Conservation (phyloP, 2,329 filamentous ascomycete species). For the Monosporascus sp. region DNA sequence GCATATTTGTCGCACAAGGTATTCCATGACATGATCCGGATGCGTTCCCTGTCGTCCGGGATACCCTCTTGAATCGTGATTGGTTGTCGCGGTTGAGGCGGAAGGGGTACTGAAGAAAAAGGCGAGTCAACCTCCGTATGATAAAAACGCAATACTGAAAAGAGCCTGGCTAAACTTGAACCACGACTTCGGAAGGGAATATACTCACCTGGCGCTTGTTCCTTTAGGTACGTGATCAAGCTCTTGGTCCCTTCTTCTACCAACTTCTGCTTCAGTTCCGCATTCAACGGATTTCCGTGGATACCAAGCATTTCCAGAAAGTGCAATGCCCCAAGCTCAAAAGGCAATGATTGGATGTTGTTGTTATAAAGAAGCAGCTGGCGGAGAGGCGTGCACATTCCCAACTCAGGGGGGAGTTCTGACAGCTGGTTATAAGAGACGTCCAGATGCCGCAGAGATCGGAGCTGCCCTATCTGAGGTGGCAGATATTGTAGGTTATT, state of each 20-base stretch:
- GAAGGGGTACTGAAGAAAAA: slow-evolving; percentile 59
- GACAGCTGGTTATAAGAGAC: slow-evolving; percentile 82
- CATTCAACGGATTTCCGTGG: slow-evolving; percentile 81
- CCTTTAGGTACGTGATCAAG: slow-evolving; percentile 75
- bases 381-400: slow-evolving; percentile 92
- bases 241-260: slow-evolving; percentile 83
- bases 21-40: slow-evolving; percentile 91
- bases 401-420: slow-evolving; percentile 81
- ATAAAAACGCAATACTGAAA: background rate
- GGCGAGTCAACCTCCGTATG: slow-evolving; percentile 15
- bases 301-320: slow-evolving; percentile 85
- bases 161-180: background rate
- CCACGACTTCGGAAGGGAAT: background rate
- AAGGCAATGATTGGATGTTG: slow-evolving; percentile 73
- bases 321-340: slow-evolving; percentile 83
- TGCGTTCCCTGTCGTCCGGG: slow-evolving; percentile 56
- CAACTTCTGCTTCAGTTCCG: slow-evolving; percentile 72
- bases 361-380: slow-evolving; percentile 88
- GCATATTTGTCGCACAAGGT: slow-evolving; percentile 93
- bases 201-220: slow-evolving; percentile 73
- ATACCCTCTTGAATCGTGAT: slow-evolving; percentile 70
- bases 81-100: slow-evolving; percentile 71
- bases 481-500: slow-evolving; percentile 85
- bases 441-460: slow-evolving; percentile 77
- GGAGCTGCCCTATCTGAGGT: slow-evolving; percentile 72